phyloP scores from a whole-genome alignment of 1,284 basidiomycete genomes.

The Athelia psychrophila region DNA sequence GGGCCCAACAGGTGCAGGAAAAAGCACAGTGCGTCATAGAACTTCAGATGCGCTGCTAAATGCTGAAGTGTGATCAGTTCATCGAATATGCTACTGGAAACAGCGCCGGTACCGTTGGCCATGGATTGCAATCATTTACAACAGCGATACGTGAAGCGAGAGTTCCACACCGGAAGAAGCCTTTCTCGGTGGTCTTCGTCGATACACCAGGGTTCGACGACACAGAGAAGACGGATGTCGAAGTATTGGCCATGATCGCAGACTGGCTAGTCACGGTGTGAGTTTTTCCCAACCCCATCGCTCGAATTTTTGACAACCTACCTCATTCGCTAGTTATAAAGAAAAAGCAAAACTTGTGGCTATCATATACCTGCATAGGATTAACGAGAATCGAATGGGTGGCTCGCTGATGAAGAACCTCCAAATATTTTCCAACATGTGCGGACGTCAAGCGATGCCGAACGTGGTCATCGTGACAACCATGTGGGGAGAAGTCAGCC shows the following conservation, averaged over 20 bases:
- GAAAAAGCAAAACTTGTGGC: background rate
- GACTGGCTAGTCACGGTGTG: background rate
- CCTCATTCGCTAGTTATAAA: background rate
- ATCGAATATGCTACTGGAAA: background rate
- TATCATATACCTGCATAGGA: background rate
- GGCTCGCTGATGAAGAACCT: background rate
- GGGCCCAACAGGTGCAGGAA: background rate
- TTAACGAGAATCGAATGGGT: background rate
- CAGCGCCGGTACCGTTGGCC: background rate
- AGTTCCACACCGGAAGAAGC: background rate
- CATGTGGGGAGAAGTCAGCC: background rate
- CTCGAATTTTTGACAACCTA: background rate
- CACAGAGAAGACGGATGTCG: background rate
- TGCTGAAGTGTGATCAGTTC: background rate
- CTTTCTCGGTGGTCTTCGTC: background rate
- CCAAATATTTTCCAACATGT: background rate
- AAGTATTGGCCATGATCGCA: background rate
- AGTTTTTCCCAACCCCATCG: background rate
- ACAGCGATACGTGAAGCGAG: background rate
- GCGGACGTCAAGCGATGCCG: background rate
- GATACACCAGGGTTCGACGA: background rate
- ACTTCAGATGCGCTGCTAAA: background rate
- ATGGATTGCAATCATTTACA: background rate
- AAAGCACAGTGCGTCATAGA: slow-evolving; percentile 1
- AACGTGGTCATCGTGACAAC: background rate